A percentile compares a stretch with the other conserved stretches of the same genome.
phyloP scores from a whole-genome alignment of 1,284 basidiomycete species.

The Calocybe gambosa region DNA sequence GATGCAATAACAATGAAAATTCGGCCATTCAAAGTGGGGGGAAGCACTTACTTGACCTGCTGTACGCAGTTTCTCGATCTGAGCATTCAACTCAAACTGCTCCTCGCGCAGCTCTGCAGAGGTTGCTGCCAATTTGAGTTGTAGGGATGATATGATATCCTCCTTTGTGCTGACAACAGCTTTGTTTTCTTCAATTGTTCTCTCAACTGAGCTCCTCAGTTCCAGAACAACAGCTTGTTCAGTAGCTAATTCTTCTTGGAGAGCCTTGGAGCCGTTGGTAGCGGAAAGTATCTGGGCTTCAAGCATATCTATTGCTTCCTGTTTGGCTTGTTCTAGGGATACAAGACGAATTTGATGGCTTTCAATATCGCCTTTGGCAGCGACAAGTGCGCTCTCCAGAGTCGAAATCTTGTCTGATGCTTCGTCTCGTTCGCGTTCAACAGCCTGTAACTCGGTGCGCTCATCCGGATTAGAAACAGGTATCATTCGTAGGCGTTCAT shows the following conservation, averaged over 20 bases:
- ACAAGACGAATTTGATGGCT: conserved; percentile 50
- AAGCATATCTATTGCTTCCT: conserved; percentile 36
- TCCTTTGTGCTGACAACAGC: conserved; percentile 48
- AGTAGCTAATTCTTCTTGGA: conserved; percentile 34
- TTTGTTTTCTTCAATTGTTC: conserved; percentile 39
- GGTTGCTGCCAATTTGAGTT: conserved; percentile 40
- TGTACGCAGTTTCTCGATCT: conserved; percentile 75
- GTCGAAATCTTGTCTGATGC: conserved; percentile 35
- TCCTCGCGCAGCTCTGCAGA: conserved; percentile 55
- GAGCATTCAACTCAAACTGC: conserved; percentile 55
- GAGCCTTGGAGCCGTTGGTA: conserved; percentile 31
- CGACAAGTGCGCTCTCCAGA: conserved; percentile 44
- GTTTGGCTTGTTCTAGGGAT: conserved; percentile 41
- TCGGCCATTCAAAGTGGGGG: neutral
- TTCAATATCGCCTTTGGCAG: conserved; percentile 38
- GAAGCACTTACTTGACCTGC: conserved; percentile 69
- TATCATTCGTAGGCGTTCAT: conserved; percentile 31
- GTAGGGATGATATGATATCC: conserved; percentile 48
- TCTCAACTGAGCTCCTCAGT: conserved; percentile 46
- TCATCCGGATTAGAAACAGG: conserved; percentile 24
- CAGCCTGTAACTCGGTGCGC: conserved; percentile 24
- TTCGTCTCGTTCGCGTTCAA: conserved; percentile 45
- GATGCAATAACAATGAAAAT: conserved; percentile 1
- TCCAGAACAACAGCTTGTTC: conserved; percentile 38
- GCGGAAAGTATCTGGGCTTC: conserved; percentile 37